Base-by-base conservation (phyloP, 768 basidiomycete species). In the Psilocybe azurescens region DNA sequence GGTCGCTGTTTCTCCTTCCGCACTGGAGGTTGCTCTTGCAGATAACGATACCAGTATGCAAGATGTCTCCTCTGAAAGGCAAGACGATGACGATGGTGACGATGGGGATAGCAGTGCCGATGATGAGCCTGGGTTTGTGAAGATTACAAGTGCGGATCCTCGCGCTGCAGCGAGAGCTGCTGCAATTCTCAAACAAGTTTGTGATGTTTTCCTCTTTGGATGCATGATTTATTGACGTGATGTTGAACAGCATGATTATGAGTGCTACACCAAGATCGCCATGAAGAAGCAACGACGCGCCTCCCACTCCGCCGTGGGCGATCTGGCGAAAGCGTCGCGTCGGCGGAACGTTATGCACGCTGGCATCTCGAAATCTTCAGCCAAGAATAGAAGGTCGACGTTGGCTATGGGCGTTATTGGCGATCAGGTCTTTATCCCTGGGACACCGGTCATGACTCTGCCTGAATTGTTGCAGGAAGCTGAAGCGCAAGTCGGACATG, bases 141-240 rank as follows among this genome's bases (percentile, higher is more conserved):
- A 92, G 77, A 91, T 97, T 63, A 89, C 89, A 2, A 94, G 92
- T 61, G 85, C 86, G 20, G 92, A 97, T 73, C 92, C 95, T 2
- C 81, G 83, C 61, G 93, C 93, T 16, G 95, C 95, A 50, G 95
- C 95, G 2, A 79, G 93, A 52, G 95, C 95, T n/a, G 95, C 93
- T 36, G 95, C 95, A 0, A 95, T 97, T 61, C 79, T 97, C 67
- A 94, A 91, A 74, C 84, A 93, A 81, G 94, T 93, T 53, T n/a
- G 86, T 73, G 11, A 49, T 56, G 5, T 56, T 44, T 39, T 60
- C 20, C 48, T 52, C 14, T 18, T 59, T 10, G 59, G 24, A 13
- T n/a, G 33, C 44, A 58, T 56, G 39, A 63, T 41, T 47, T 46
- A 47, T 56, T 60, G 53, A 55, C 38, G 41, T 6, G 53, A n/a